phyloP scores from a whole-genome alignment of 306 rosid species.

The Adenanthera pavonina region DNA sequence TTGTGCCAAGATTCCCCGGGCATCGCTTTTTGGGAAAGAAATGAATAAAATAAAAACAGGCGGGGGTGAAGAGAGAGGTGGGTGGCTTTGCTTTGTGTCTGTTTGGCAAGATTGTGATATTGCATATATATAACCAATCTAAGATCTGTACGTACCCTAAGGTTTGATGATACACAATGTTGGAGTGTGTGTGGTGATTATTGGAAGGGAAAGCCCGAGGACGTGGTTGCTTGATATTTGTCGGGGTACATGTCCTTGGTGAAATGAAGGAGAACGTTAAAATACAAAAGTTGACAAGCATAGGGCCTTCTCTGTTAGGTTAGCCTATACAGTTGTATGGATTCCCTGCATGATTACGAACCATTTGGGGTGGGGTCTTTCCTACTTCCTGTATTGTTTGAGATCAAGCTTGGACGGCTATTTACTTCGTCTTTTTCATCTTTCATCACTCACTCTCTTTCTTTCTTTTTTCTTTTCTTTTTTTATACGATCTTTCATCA shows the following conservation, averaged over 20 bases:
- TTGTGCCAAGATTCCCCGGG: constrained; percentile 78
- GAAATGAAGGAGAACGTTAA: neutral
- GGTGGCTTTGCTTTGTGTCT: constrained; percentile 45
- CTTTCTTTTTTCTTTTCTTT: too few relatives aligned
- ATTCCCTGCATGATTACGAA: neutral
- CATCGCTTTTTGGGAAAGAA: constrained; percentile 60
- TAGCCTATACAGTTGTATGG: constrained; percentile 11
- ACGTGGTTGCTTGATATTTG: constrained; percentile 7
- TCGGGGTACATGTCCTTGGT: neutral
- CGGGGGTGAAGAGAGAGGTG: neutral
- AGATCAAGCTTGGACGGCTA: too few relatives aligned
- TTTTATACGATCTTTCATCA: too few relatives aligned
- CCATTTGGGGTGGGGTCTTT: neutral
- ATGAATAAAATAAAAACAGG: constrained; percentile 50
- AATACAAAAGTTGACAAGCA: constrained; percentile 24
- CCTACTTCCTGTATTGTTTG: too few relatives aligned
- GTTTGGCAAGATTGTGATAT: constrained; percentile 36
- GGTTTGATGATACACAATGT: neutral
- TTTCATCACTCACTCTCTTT: too few relatives aligned
- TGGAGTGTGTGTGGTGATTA: neutral
- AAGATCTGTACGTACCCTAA: neutral
- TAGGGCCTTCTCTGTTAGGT: neutral
- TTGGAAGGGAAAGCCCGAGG: neutral
- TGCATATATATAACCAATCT: neutral
- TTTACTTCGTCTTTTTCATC: too few relatives aligned